Conservation (phyloP, 2,329 filamentous ascomycete species). For the Fusarium chuoi region DNA sequence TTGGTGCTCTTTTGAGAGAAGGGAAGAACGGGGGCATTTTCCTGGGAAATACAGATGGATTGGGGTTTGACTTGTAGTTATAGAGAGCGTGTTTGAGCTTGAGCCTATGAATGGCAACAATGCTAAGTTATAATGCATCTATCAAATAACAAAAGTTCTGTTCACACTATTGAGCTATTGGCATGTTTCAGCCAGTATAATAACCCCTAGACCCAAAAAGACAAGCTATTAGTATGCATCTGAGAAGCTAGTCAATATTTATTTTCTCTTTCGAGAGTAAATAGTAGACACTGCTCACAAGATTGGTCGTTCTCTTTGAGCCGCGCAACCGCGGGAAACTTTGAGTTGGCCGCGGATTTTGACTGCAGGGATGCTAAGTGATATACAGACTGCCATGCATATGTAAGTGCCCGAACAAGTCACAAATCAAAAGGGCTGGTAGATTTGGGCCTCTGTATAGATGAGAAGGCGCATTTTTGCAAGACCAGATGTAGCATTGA, state of each 20-base stretch:
- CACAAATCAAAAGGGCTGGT: background rate
- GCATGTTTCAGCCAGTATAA: background rate
- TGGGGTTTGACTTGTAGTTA: conserved; percentile 45
- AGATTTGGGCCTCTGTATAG: background rate
- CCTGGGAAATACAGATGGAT: conserved; percentile 53
- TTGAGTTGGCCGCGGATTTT: conserved; percentile 2
- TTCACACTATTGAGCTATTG: background rate
- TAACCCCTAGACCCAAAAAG: background rate
- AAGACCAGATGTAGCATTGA: too few species aligned
- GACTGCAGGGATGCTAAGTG: background rate
- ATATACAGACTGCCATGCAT: background rate
- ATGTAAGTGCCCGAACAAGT: background rate
- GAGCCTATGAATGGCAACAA: background rate
- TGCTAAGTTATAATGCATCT: background rate
- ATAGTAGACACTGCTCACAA: background rate
- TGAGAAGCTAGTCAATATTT: background rate
- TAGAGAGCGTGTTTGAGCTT: conserved; percentile 1
- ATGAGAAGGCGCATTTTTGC: too few species aligned
- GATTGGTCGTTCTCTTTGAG: background rate
- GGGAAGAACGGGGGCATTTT: conserved; percentile 60
- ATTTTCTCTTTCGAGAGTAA: background rate
- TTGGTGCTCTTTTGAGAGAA: conserved; percentile 75
- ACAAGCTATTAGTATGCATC: background rate
- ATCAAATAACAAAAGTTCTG: conserved; percentile 2
- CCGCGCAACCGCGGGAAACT: conserved; percentile 19